These are phyloP conservation scores for Arthrobotrys iridis DNA, from an alignment of 2,329 filamentous ascomycete species.

Conservation along the genomic window DNA sequence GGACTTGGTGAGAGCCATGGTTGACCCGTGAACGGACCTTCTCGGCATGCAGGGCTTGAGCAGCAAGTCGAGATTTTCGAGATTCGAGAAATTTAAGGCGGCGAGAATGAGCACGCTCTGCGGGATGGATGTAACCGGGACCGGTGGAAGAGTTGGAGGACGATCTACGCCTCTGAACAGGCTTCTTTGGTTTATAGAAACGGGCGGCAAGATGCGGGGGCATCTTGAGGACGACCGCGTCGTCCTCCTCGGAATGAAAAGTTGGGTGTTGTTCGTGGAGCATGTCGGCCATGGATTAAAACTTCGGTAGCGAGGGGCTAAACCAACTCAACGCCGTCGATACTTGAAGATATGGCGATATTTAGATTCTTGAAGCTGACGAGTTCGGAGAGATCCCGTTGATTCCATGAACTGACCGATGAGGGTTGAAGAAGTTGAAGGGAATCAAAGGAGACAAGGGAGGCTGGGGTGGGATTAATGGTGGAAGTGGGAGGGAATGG, in stretches of 20 bases:
- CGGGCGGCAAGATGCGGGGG: slow-evolving; percentile 81
- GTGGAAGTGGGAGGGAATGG: slow-evolving; percentile 35
- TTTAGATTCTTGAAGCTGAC: slow-evolving; percentile 40
- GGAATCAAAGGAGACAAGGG: neutral
- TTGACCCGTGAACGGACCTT: slow-evolving; percentile 77
- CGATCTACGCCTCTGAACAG: slow-evolving; percentile 70
- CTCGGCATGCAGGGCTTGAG: slow-evolving; percentile 82
- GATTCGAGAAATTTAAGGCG: slow-evolving; percentile 83
- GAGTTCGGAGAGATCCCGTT: slow-evolving; percentile 8
- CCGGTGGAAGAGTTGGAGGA: slow-evolving; percentile 65
- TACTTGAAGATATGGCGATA: slow-evolving; percentile 39
- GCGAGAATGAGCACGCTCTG: slow-evolving; percentile 64
- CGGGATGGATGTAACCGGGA: slow-evolving; percentile 82
- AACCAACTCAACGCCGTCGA: slow-evolving; percentile 27
- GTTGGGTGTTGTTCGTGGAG: slow-evolving; percentile 29
- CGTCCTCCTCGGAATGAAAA: slow-evolving; percentile 51
- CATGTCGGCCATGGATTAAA: slow-evolving; percentile 27
- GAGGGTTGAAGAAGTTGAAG: neutral
- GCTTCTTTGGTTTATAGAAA: slow-evolving; percentile 75
- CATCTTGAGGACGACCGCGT: slow-evolving; percentile 67
- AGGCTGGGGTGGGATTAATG: slow-evolving; percentile 3
- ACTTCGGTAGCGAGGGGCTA: neutral
- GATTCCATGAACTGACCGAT: slow-evolving; percentile 41
- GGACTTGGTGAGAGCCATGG: slow-evolving; percentile 73
- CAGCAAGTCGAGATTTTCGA: slow-evolving; percentile 80